Evolutionary conservation across 2,329 filamentous ascomycete species (phyloP).

Genomic region (Epichloe sylvatica): DNA sequence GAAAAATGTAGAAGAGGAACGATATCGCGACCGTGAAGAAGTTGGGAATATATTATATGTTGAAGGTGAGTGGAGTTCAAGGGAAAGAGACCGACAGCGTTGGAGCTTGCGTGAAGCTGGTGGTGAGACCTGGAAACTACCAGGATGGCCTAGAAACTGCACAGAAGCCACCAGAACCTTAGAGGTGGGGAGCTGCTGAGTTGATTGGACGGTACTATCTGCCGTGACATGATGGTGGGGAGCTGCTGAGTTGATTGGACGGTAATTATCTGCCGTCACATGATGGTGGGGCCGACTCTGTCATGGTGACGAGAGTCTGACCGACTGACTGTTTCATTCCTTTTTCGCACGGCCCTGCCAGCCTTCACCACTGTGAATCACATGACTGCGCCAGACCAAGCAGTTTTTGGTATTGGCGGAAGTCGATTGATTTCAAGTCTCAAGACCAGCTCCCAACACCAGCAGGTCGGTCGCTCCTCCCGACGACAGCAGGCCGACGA

Average conservation of each 20-base stretch:
- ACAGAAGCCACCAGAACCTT: slow-evolving; percentile 20
- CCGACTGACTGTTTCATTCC: neutral
- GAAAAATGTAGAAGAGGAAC: neutral
- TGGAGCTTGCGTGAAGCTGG: slow-evolving; percentile 3
- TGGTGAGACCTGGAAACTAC: slow-evolving; percentile 10
- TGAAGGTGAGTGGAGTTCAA: neutral
- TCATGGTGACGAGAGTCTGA: neutral
- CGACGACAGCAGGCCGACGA: slow-evolving; percentile 15
- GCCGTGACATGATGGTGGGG: slow-evolving; percentile 15
- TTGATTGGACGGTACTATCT: slow-evolving; percentile 13
- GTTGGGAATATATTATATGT: slow-evolving; percentile 2
- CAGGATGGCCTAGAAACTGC: slow-evolving; percentile 12
- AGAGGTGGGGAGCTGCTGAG: slow-evolving; percentile 10
- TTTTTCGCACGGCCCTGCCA: too few relatives aligned
- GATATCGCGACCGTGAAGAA: neutral
- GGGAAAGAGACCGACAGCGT: neutral
- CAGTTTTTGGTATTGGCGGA: neutral
- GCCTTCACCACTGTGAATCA: slow-evolving; percentile 6
- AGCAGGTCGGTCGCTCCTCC: neutral
- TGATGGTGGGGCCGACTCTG: slow-evolving; percentile 8
- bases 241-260: slow-evolving; percentile 11
- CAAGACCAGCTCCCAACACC: too few relatives aligned
- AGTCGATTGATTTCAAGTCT: slow-evolving; percentile 7
- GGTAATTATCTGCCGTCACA: slow-evolving; percentile 14
- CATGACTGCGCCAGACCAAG: slow-evolving; percentile 11